Percentiles rank a stretch among this genome's conserved stretches.
phyloP scores from a whole-genome alignment of 192 early-diverging fungal genomes.

The Chytriomyces sp. region DNA sequence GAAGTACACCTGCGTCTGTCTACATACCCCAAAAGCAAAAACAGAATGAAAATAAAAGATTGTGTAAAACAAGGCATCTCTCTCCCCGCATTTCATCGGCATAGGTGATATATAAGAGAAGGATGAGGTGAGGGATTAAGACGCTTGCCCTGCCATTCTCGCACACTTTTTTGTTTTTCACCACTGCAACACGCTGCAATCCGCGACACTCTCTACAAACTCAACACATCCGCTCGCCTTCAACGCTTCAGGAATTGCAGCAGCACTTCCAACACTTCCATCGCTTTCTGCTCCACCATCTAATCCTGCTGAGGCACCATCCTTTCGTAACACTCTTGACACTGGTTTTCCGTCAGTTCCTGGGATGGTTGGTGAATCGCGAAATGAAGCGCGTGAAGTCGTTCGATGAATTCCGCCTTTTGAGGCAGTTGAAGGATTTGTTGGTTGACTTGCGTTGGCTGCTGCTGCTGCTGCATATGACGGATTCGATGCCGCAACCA shows the following conservation, averaged over 20 bases:
- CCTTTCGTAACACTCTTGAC: not conserved
- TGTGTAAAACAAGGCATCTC: too few relatives aligned
- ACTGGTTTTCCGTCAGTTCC: not conserved
- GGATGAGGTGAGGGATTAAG: too few relatives aligned
- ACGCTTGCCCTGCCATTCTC: too few relatives aligned
- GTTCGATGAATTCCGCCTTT: not conserved
- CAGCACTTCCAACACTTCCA: not conserved
- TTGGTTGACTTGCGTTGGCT: not conserved
- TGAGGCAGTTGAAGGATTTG: not conserved
- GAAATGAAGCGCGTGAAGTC: not conserved
- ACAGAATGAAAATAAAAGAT: too few relatives aligned
- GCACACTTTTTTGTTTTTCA: not conserved
- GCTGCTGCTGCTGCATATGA: slow-evolving; percentile 1
- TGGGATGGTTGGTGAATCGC: not conserved
- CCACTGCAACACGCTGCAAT: slow-evolving; percentile 5
- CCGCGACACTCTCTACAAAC: slow-evolving; percentile 26
- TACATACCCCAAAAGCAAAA: too few relatives aligned
- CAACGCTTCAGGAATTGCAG: slow-evolving; percentile 4
- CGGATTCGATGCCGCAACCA: not conserved
- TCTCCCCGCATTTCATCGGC: too few relatives aligned
- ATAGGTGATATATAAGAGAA: too few relatives aligned
- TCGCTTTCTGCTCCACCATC: not conserved
- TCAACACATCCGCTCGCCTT: slow-evolving; percentile 8
- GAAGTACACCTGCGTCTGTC: too few relatives aligned
- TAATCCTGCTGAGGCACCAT: not conserved